Evolutionary conservation across 225 moss, liverwort and hornwort genomes (phyloP).

Genomic region (Marchantia paleacea): DNA sequence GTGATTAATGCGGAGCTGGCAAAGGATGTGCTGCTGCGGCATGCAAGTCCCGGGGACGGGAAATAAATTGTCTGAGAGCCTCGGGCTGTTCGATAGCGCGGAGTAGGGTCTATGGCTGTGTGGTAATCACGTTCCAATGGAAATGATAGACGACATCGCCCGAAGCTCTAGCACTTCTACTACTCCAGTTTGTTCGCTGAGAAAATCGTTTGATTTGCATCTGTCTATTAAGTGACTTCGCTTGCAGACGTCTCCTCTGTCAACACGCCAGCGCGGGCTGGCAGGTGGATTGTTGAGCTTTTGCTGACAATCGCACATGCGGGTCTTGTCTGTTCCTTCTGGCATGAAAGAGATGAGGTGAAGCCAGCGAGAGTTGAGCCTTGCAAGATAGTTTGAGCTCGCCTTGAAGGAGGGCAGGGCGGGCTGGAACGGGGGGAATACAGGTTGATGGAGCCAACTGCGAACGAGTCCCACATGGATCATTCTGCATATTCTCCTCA

Average conservation of each 20-base stretch:
- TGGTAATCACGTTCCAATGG: not conserved
- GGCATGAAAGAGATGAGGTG: not conserved
- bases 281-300: not conserved
- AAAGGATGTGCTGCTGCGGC: not conserved
- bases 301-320: not conserved
- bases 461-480: constrained; percentile 32
- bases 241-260: not conserved
- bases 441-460: constrained; percentile 29
- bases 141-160: not conserved
- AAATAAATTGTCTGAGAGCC: not conserved
- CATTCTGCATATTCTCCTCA: constrained; percentile 35
- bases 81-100: not conserved
- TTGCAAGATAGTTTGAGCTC: not conserved
- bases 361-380: not conserved
- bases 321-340: not conserved
- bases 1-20: not conserved
- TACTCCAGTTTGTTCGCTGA: not conserved
- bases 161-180: not conserved
- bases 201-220: constrained; percentile 2
- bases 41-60: not conserved
- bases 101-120: not conserved
- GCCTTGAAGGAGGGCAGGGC: not conserved
- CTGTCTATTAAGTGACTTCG: constrained; percentile 5
- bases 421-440: not conserved
- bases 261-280: not conserved